These are phyloP conservation scores for Endocalyx cinctus DNA, from an alignment of 2,329 filamentous ascomycete genomes.

Conservation along the genomic window DNA sequence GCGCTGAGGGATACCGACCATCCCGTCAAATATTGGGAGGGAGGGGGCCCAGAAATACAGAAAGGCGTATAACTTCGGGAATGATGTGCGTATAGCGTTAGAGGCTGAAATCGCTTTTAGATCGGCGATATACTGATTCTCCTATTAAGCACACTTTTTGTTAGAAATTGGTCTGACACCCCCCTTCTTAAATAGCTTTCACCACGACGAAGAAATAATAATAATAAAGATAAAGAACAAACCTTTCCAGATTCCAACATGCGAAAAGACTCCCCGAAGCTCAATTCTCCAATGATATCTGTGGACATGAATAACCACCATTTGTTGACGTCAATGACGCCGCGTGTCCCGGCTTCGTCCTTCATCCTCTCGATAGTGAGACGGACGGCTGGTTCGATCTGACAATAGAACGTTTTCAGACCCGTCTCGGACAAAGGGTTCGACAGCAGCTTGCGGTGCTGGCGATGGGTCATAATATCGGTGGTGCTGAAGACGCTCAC, in stretches of 20 bases:
- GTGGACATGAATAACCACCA: constrained; percentile 52
- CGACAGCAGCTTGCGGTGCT: constrained; percentile 36
- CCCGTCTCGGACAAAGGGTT: constrained; percentile 32
- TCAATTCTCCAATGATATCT: constrained; percentile 48
- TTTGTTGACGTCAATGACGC: constrained; percentile 42
- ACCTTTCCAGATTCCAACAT: constrained; percentile 47
- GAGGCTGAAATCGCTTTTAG: constrained; percentile 25
- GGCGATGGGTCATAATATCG: constrained; percentile 32
- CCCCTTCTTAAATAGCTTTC: background rate
- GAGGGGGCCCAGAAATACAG: constrained; percentile 14
- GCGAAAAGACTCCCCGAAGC: constrained; percentile 50
- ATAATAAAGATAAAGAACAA: constrained; percentile 7
- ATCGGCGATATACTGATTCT: constrained; percentile 37
- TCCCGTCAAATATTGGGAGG: constrained; percentile 20
- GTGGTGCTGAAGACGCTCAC: constrained; percentile 35
- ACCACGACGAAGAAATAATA: background rate
- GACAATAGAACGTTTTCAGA: constrained; percentile 25
- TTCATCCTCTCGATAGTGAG: constrained; percentile 39
- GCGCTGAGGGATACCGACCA: constrained; percentile 8
- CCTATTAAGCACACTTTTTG: constrained; percentile 20
- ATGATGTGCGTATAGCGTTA: constrained; percentile 19
- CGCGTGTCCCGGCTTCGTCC: constrained; percentile 32
- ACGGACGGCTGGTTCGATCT: constrained; percentile 31
- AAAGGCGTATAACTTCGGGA: constrained; percentile 24
- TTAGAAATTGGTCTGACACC: background rate